Base-by-base conservation (phyloP, 306 rosid genomes). In the Acacia confusa region DNA sequence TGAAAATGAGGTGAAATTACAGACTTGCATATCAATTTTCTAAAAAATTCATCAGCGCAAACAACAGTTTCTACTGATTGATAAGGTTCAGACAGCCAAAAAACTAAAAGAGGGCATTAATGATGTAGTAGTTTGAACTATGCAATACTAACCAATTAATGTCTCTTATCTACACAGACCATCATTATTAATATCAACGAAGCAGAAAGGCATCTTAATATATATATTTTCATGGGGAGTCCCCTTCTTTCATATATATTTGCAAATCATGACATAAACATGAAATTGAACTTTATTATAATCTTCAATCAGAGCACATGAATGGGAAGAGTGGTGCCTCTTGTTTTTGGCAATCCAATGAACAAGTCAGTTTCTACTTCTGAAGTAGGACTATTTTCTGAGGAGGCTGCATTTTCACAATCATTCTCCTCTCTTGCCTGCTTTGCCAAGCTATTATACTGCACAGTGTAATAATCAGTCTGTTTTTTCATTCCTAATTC, bases 301-400 rank as follows among this genome's bases (percentile, higher is more conserved):
- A 43, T 74, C 70, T 40, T 75, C 68, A 86, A 45, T 57, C 60
- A 76, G 81, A 75, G 69, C 52, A 28, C 40, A 63, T 55, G 30
- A 17, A 72, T 22, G 9, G 85, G 38, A 68, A 24, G 27, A 52
- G 70, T 80, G 44, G 64, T 28, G 60, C 75, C 85, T 78, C 79
- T 86, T 25, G 83, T 82, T 55, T 89, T 94, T 70, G 84, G 98
- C 52, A 77, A 86, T 72, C 98, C 97, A 81, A 94, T 94, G 87
- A 85, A 89, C 87, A 94, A 84, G 48, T 89, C 97, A 24, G 97
- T 94, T 84, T 88, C 97, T 48, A 94, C 98, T 10, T 89, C 92
- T 58, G 97, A 91, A 78, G 86, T 87, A 50, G 91, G 87, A 74
- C 85, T 85, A 78, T 91, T 88, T 73, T 91, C 91, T 52, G 52